Evolutionary conservation across 164 flowering plant genomes (phyloP), one percentile per base, ranked within the genome.

Genomic region (Chimonanthus salicifolius): DNA sequence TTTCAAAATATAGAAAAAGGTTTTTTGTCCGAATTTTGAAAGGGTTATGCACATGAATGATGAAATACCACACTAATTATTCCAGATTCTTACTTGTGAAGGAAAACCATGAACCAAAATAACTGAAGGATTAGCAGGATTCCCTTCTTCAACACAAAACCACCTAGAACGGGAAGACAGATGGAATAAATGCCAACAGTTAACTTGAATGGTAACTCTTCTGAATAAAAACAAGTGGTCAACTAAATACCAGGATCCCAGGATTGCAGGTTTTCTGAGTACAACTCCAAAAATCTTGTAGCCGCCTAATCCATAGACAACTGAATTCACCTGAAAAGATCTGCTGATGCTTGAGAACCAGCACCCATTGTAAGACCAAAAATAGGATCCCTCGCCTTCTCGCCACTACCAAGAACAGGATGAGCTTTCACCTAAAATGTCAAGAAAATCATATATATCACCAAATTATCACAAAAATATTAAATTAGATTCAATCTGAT

Each of bases 141-240:
- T 92, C 83, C 97, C 98, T 67, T 83, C 85, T 85, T 92, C 98
- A 75, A 94, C 90, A 78, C 90, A 94, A 78, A 94, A 94, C 98
- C 98, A 94, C 88, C 98, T 94, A 82, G 79, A 79, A 83, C 79
- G 85, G 82, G 75, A 80, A 83, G 62, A 81, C 74, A 83, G 47
- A 85, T 11, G 77, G 75, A 82, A 82, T 78, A 84, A 80, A 82
- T 84, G 85, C 87, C 83, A 87, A 85, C 84, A 80, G 80, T 77
- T 80, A 82, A 68, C 84, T 87, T 90, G 82, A 85, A 85, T 87
- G 83, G 81, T 77, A 80, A 74, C 75, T 73, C 81, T 77, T 80
- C 74, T 81, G 83, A 83, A 47, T 64, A 62, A 18, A 46, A 58
- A 11, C 63, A 79, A 72, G 75, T 62, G 77, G 74, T 47, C 72